Evolutionary conservation across 495 filamentous ascomycete species (phyloP).

Genomic region (Xylaria castorea): DNA sequence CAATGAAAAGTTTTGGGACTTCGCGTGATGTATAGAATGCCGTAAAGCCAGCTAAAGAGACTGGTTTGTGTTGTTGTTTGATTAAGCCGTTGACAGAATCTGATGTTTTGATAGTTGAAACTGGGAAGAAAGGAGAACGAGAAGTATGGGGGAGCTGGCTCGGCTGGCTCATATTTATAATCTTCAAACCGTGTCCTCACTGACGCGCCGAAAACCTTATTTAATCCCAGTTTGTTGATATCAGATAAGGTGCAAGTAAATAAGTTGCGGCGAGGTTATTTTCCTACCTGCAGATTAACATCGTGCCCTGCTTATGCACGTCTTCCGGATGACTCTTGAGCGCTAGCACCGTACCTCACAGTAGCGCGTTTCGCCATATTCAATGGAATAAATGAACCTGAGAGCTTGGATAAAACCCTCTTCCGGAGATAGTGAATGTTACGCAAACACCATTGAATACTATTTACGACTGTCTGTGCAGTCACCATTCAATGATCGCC

Average conservation of each 20-base stretch:
- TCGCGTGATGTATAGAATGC: not conserved
- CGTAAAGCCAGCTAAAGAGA: not conserved
- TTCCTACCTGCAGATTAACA: not conserved
- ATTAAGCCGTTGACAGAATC: not conserved
- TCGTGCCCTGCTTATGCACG: not conserved
- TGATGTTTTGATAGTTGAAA: not conserved
- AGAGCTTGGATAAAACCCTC: not conserved
- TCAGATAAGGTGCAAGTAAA: not conserved
- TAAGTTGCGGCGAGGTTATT: not conserved
- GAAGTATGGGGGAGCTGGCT: not conserved
- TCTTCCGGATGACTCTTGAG: not conserved
- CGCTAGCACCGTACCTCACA: not conserved
- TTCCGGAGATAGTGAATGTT: not conserved
- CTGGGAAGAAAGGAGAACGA: not conserved
- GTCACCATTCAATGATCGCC: slow-evolving; percentile 25
- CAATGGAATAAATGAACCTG: not conserved
- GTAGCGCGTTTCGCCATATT: not conserved
- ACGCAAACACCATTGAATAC: not conserved
- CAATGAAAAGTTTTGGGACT: not conserved
- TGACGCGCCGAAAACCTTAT: not conserved
- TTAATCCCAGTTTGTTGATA: not conserved
- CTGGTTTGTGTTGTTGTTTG: not conserved
- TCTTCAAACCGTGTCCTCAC: too few relatives aligned
- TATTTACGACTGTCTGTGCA: not conserved
- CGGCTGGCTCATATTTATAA: too few relatives aligned